phyloP scores from a whole-genome alignment of 164 flowering plant species.

The Chimonanthus salicifolius region DNA sequence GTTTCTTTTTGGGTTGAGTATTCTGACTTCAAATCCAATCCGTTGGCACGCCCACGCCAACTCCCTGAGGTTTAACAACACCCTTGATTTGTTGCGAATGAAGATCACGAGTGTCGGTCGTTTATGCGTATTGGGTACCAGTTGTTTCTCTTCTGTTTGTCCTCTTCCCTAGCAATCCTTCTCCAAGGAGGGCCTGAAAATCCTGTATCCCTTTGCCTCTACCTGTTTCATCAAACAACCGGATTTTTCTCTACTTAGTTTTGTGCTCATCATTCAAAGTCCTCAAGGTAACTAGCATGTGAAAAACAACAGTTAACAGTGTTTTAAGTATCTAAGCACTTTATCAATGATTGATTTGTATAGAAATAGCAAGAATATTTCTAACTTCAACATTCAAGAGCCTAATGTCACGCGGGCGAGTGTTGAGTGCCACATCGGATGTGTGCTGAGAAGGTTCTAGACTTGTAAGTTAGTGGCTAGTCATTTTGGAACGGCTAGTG shows the following conservation, averaged over 20 bases:
- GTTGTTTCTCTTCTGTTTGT: background rate
- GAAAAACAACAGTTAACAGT: too few relatives aligned
- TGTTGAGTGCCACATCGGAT: too few relatives aligned
- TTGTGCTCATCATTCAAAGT: too few relatives aligned
- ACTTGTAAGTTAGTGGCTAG: too few relatives aligned
- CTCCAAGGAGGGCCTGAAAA: slow-evolving; percentile 11
- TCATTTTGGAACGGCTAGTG: too few relatives aligned
- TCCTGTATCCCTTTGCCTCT: slow-evolving; percentile 9
- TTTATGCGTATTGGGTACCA: background rate
- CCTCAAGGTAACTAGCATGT: too few relatives aligned
- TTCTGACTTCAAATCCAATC: slow-evolving; percentile 6
- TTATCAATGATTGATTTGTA: too few relatives aligned
- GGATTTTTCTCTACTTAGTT: background rate
- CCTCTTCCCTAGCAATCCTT: slow-evolving; percentile 1
- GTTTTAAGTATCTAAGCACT: too few relatives aligned
- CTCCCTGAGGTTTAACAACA: slow-evolving; percentile 7
- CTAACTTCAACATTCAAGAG: too few relatives aligned
- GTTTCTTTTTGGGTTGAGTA: background rate
- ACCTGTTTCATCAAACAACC: background rate
- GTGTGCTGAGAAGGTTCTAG: too few relatives aligned
- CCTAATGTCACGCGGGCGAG: too few relatives aligned
- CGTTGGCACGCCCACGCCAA: background rate
- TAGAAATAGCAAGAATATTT: too few relatives aligned
- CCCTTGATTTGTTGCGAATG: slow-evolving; percentile 7
- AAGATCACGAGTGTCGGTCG: slow-evolving; percentile 9